phyloP scores from a whole-genome alignment of 352 stramenopile species.

The Pythium apleroticum region DNA sequence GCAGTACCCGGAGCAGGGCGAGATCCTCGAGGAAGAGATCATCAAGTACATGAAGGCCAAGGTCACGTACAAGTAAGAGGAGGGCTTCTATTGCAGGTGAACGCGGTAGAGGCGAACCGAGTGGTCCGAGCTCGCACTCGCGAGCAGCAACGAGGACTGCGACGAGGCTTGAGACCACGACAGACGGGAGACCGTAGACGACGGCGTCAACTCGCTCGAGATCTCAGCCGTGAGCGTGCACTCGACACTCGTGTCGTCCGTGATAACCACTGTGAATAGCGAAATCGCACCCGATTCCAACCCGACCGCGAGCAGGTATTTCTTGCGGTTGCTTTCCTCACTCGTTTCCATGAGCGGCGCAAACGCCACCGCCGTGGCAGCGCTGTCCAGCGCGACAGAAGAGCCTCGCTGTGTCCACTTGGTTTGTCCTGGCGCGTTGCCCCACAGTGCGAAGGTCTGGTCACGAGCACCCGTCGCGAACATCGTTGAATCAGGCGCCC shows the following conservation, averaged over 20 bases:
- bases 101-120: slow-evolving; percentile 55
- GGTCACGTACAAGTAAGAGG: slow-evolving; percentile 48
- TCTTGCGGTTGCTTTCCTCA: neutral
- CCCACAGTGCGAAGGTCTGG: slow-evolving; percentile 64
- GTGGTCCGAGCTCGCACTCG: slow-evolving; percentile 46
- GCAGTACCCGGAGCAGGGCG: slow-evolving; percentile 60
- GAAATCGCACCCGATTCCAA: slow-evolving; percentile 55
- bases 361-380: slow-evolving; percentile 70
- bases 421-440: neutral
- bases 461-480: slow-evolving; percentile 69
- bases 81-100: slow-evolving; percentile 2
- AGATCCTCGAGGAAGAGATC: slow-evolving; percentile 74
- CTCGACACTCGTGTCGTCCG: neutral
- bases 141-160: slow-evolving; percentile 25
- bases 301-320: slow-evolving; percentile 53
- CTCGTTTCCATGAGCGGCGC: slow-evolving; percentile 22
- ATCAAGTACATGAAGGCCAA: slow-evolving; percentile 75
- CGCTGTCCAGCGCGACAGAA: slow-evolving; percentile 32
- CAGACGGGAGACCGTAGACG: slow-evolving; percentile 46
- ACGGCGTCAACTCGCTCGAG: slow-evolving; percentile 28
- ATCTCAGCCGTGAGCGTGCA: slow-evolving; percentile 27
- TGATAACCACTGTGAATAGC: slow-evolving; percentile 32
- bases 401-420: slow-evolving; percentile 30
- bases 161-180: slow-evolving; percentile 35
- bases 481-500: slow-evolving; percentile 54